Conservation (phyloP, 352 stramenopile genomes). For the Phytophthora megakarya region DNA sequence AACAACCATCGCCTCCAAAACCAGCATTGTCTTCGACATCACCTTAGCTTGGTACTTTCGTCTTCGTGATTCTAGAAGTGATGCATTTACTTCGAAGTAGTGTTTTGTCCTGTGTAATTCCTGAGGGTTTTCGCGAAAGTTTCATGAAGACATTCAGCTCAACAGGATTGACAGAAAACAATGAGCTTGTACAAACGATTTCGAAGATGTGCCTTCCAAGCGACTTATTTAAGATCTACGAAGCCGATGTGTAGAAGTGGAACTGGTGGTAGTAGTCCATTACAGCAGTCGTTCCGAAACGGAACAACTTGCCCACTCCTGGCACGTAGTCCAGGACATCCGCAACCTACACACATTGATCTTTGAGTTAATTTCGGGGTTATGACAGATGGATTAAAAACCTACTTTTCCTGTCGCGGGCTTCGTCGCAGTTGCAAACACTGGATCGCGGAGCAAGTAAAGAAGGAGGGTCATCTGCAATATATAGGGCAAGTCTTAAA, state of each 20-base stretch:
- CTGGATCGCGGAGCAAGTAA: conserved; percentile 82
- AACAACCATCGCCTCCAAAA: neutral
- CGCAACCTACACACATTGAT: conserved; percentile 35
- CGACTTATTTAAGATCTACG: conserved; percentile 54
- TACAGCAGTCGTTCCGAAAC: conserved; percentile 66
- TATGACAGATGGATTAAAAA: too few relatives aligned
- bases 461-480: conserved; percentile 82
- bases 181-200: conserved; percentile 15
- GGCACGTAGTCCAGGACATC: conserved; percentile 71
- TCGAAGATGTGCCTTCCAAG: conserved; percentile 2
- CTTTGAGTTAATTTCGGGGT: neutral
- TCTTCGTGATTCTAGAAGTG: neutral
- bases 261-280: conserved; percentile 89
- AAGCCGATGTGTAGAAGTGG: conserved; percentile 89
- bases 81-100: neutral
- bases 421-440: conserved; percentile 74
- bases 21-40: neutral
- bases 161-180: neutral
- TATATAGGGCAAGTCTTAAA: too few relatives aligned
- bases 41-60: neutral
- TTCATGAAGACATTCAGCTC: neutral
- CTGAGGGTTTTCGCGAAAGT: conserved; percentile 3
- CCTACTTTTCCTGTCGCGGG: conserved; percentile 66
- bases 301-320: conserved; percentile 71
- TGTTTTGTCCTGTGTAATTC: neutral